Percentiles rank a stretch among this genome's conserved stretches.
Evolutionary conservation across 139 green algal genomes (phyloP).

Genomic region (Pleodorina starrii): DNA sequence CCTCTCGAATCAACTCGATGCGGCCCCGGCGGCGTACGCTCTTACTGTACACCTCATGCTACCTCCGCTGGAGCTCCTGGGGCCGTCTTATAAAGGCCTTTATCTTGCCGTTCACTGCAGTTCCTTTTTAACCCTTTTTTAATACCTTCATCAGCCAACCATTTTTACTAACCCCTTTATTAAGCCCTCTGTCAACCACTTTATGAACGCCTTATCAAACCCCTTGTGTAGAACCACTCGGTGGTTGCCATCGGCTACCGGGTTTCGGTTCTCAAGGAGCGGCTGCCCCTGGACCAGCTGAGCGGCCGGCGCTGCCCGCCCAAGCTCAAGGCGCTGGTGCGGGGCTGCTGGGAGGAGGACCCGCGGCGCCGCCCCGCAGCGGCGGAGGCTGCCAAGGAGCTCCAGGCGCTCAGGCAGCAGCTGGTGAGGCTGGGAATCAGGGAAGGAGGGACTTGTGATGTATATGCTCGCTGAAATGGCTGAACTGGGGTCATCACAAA

Average conservation of each 20-base stretch:
- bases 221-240: neutral
- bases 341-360: slow-evolving; percentile 21
- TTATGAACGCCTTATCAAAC: too few species aligned
- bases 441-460: neutral
- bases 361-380: neutral
- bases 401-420: neutral
- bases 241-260: neutral
- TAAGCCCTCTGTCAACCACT: neutral
- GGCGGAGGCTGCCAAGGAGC: neutral
- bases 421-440: too few species aligned
- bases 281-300: neutral
- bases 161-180: neutral
- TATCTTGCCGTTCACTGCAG: neutral
- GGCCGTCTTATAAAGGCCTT: neutral
- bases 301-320: neutral
- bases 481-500: too few species aligned
- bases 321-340: neutral
- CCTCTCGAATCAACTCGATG: too few species aligned
- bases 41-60: neutral
- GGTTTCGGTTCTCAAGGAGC: neutral
- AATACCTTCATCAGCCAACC: neutral
- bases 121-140: neutral
- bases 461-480: too few species aligned
- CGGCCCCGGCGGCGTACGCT: neutral
- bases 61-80: neutral